Evolutionary conservation across 257 asterid genomes (phyloP), one percentile per base, ranked within the genome.

Genomic region (Solanum etuberosum): DNA sequence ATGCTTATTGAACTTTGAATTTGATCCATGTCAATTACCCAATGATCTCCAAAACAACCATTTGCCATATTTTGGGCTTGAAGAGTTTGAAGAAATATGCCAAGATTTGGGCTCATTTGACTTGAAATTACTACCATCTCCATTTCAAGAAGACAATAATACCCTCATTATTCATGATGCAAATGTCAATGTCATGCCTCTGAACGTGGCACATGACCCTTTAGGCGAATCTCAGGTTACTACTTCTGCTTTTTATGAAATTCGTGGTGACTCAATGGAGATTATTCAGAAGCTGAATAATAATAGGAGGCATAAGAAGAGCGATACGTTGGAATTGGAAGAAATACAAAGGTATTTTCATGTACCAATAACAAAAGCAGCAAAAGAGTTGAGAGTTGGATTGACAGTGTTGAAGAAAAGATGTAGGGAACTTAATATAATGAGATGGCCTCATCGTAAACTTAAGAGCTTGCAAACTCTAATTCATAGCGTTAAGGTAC

Each of bases 381-480:
- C 99, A 0, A 94, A 91, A 86, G 95, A 93, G 80, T 27, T 96
- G 87, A 92, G 94, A 21, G 98, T 96, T 3, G 98, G 99, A 2
- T 81, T 95, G 86, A 96, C 99, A 0, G 94, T 95, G 0, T 65
- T 96, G 90, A 95, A 96, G 94, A 96, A 95, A 86, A 85, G 99
- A 35, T 96, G 99, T 21, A 87, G 98, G 35, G 96, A 95, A 90
- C 87, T 96, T 5, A 94, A 92, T 74, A 94, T 96, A 37, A 89
- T 80, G 86, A 68, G 99, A 12, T 96, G 99, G 98, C 98, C 99
- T 15, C 99, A 94, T 57, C 88, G 99, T 6, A 95, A 96, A 88
- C 92, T 96, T 92, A 96, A 95, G 94, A 96, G 99, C 91, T 89
- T 96, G 92, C 88, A 91, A 46, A 93, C 94, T n/a, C 95, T 96